These are phyloP conservation scores for Sporormia fimetaria DNA, from an alignment of 495 filamentous ascomycete species.

Conservation along the genomic window DNA sequence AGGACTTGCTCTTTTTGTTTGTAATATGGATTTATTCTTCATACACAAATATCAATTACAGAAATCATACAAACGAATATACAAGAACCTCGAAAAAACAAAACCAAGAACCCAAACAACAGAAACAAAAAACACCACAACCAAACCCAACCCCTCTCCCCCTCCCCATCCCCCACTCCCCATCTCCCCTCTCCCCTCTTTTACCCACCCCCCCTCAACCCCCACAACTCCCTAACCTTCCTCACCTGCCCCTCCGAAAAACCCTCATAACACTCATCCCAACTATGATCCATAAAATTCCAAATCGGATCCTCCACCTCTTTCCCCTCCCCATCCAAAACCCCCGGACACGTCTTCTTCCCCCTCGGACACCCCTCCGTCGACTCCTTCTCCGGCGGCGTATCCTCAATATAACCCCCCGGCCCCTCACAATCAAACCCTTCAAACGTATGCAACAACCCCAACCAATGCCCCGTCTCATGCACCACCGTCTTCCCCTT, in stretches of 20 bases:
- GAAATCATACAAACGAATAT: too few relatives aligned
- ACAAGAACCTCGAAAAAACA: not conserved
- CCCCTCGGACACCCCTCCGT: slow-evolving; percentile 46
- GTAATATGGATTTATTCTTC: not conserved
- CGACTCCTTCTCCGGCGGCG: slow-evolving; percentile 42
- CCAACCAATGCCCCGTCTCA: slow-evolving; percentile 58
- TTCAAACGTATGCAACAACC: slow-evolving; percentile 56
- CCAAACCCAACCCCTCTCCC: not conserved
- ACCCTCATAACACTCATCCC: not conserved
- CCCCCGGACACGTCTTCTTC: slow-evolving; percentile 46
- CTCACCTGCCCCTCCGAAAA: not conserved
- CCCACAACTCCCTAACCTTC: not conserved
- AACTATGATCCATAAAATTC: slow-evolving; percentile 53
- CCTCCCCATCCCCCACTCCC: too few relatives aligned
- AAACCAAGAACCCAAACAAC: not conserved
- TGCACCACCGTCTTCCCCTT: slow-evolving; percentile 49
- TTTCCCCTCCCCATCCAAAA: slow-evolving; percentile 33
- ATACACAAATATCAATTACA: not conserved
- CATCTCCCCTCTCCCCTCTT: too few relatives aligned
- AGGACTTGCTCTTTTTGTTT: not conserved
- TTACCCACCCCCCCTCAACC: too few relatives aligned
- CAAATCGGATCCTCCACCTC: slow-evolving; percentile 44
- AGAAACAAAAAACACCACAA: not conserved
- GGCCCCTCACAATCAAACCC: slow-evolving; percentile 42
- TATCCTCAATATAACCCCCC: slow-evolving; percentile 50